These are phyloP conservation scores for Serendipita indica DNA, from an alignment of 768 basidiomycete species.

Conservation along the genomic window DNA sequence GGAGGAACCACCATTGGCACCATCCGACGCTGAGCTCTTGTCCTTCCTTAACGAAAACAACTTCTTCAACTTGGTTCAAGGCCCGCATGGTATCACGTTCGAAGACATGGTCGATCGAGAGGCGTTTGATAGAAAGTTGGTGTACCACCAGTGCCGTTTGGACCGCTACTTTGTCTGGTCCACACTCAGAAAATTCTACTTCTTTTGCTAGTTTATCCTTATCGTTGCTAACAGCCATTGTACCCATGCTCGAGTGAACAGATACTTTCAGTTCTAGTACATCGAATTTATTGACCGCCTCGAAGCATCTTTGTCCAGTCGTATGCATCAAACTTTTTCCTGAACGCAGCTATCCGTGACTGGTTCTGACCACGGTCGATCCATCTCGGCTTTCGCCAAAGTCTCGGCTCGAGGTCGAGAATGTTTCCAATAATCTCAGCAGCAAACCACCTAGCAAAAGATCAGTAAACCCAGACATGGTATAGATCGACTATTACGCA, in stretches of 20 bases:
- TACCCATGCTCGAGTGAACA: background rate
- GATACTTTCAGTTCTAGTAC: background rate
- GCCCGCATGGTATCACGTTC: background rate
- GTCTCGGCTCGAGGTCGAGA: constrained; percentile 70
- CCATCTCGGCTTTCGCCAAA: constrained; percentile 68
- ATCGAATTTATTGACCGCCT: background rate
- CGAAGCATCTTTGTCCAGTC: constrained; percentile 5
- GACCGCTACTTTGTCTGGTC: background rate
- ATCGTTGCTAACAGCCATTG: background rate
- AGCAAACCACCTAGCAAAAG: constrained; percentile 63
- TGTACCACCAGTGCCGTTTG: background rate
- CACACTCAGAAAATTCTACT: background rate
- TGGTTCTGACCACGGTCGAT: constrained; percentile 57
- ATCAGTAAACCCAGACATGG: background rate
- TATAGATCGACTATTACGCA: constrained; percentile 25
- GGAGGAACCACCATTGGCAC: too few species aligned
- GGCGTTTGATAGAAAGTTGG: background rate
- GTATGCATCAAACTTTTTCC: constrained; percentile 44
- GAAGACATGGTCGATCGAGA: background rate
- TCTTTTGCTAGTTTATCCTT: background rate
- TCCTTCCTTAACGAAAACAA: background rate
- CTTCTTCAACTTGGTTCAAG: background rate
- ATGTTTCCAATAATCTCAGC: constrained; percentile 89
- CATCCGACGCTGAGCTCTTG: too few species aligned
- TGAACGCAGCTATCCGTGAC: constrained; percentile 54